Evolutionary conservation across 208 protist genomes (phyloP).

Genomic region (Lotmaria passim): DNA sequence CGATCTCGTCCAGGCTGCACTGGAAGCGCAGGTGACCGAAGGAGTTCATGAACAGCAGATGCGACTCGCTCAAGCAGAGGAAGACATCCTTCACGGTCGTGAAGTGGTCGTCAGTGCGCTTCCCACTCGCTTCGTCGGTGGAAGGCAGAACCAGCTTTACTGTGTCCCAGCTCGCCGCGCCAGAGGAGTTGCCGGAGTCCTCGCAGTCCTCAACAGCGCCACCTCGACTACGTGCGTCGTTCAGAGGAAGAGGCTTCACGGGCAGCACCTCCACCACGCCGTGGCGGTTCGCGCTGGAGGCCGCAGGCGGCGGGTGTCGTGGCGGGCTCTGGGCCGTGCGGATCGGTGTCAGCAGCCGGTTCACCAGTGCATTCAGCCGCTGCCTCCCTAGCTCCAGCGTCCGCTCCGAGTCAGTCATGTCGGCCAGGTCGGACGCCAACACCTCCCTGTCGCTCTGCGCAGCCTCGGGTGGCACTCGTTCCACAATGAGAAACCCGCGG

Average conservation of each 20-base stretch:
- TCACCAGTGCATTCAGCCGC: neutral
- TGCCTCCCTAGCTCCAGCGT: neutral
- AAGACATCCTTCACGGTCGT: constrained; percentile 46
- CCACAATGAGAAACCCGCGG: constrained; percentile 52
- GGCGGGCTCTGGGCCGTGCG: neutral
- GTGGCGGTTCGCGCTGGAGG: neutral
- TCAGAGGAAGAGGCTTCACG: neutral
- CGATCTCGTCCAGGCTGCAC: constrained; percentile 42
- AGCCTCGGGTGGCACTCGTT: constrained; percentile 13
- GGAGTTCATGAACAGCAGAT: constrained; percentile 51
- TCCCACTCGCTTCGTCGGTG: neutral
- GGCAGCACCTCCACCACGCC: constrained; percentile 3
- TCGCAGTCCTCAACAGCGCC: too few relatives aligned
- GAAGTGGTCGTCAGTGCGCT: constrained; percentile 8
- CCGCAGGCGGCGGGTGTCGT: neutral
- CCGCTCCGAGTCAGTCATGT: neutral
- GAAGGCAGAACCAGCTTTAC: constrained; percentile 35
- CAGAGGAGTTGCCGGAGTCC: neutral
- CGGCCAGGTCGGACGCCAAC: neutral
- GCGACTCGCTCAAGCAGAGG: constrained; percentile 39
- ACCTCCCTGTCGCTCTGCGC: constrained; percentile 2
- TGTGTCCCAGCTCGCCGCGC: constrained; percentile 21
- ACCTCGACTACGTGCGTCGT: neutral
- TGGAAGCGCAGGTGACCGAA: constrained; percentile 45
- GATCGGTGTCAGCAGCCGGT: constrained; percentile 4